These are phyloP conservation scores for Botrytis tulipae DNA, from an alignment of 2,329 filamentous ascomycete species.

Conservation along the genomic window DNA sequence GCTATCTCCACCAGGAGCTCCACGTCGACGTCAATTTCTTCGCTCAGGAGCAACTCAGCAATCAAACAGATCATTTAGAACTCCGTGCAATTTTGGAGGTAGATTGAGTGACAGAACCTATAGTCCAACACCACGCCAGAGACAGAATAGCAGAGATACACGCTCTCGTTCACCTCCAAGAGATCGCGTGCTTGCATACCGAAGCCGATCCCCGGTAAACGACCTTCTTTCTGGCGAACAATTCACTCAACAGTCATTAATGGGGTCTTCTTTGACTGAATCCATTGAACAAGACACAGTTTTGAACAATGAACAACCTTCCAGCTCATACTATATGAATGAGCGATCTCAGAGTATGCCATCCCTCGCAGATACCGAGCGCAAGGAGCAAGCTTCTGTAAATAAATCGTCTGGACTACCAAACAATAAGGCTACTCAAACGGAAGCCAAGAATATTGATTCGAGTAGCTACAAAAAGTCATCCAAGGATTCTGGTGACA, in stretches of 20 bases:
- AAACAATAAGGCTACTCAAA: fast-evolving
- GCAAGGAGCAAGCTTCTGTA: background rate
- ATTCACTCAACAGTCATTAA: fast-evolving
- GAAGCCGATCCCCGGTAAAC: background rate
- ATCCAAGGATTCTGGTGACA: background rate
- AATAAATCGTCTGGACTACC: fast-evolving
- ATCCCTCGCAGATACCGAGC: background rate
- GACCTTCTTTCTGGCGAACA: too few relatives aligned
- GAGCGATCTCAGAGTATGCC: background rate
- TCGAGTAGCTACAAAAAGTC: fast-evolving
- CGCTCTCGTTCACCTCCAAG: background rate
- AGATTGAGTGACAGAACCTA: fast-evolving
- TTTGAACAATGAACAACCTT: fast-evolving
- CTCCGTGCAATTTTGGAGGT: background rate
- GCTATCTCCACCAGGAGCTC: background rate
- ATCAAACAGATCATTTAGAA: background rate
- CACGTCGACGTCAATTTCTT: background rate
- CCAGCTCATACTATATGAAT: too few relatives aligned
- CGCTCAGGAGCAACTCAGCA: background rate
- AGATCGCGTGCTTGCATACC: background rate
- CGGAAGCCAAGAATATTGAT: background rate
- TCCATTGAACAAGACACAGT: too few relatives aligned
- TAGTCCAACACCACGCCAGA: fast-evolving
- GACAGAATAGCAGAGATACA: fast-evolving
- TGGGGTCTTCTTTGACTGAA: background rate